Evolutionary conservation across 192 early-diverging fungal species (phyloP).

Genomic region (Helicostylum pulchrum): DNA sequence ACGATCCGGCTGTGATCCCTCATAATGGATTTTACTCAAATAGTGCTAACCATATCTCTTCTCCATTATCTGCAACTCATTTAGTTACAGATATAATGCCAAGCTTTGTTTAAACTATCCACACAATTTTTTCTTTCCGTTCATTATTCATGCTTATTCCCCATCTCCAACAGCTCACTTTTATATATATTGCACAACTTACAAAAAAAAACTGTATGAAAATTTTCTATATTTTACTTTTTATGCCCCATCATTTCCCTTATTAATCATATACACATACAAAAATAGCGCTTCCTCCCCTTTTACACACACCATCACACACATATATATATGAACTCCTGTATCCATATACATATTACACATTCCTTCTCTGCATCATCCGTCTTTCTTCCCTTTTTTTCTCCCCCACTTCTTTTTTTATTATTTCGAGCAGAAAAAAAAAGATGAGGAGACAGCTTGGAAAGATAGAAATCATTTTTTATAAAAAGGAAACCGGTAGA

Average conservation of each 20-base stretch:
- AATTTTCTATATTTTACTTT: background rate
- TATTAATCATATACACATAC: constrained; percentile 2
- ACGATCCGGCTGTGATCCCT: background rate
- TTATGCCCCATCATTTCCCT: background rate
- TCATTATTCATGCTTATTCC: constrained; percentile 38
- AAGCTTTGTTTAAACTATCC: constrained; percentile 68
- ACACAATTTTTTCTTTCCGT: constrained; percentile 73
- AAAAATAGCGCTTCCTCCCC: background rate
- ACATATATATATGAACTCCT: constrained; percentile 5
- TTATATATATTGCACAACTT: background rate
- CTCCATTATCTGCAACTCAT: background rate
- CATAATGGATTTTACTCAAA: background rate
- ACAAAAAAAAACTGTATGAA: constrained; percentile 1
- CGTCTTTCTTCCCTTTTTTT: constrained; percentile 1
- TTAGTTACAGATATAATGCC: background rate
- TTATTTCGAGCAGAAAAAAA: background rate
- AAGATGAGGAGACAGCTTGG: background rate
- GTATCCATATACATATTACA: background rate
- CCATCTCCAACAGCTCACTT: too few species aligned
- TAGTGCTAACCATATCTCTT: constrained; percentile 8
- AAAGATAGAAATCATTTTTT: background rate
- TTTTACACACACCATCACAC: background rate
- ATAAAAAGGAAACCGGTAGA: background rate
- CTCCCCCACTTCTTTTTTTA: background rate
- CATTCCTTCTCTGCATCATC: background rate